phyloP scores from a whole-genome alignment of 1,139 yeast genomes.

The Scheffersomyces titani region DNA sequence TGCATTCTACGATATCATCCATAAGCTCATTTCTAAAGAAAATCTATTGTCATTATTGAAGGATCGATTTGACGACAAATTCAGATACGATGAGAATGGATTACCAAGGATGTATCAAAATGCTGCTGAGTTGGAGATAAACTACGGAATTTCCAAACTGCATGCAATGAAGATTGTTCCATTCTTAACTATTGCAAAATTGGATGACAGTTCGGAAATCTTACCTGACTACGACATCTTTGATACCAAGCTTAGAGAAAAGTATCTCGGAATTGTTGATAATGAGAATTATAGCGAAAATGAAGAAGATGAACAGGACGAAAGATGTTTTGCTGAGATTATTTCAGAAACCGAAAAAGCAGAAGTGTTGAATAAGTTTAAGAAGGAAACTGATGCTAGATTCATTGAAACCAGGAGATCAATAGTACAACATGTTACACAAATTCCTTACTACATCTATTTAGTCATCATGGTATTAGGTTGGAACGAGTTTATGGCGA shows the following conservation, averaged over 20 bases:
- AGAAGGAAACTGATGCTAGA: conserved; percentile 75
- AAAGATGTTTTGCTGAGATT: conserved; percentile 54
- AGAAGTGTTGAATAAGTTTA: conserved; percentile 60
- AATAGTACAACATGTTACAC: conserved; percentile 66
- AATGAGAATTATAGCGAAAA: conserved; percentile 44
- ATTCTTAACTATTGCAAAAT: conserved; percentile 55
- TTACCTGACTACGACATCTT: conserved; percentile 56
- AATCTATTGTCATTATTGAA: conserved; percentile 57
- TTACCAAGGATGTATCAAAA: conserved; percentile 82
- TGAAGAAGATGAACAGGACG: conserved; percentile 38
- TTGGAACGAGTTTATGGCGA: conserved; percentile 94
- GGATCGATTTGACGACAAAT: conserved; percentile 76
- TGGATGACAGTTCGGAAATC: conserved; percentile 54
- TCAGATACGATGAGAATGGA: conserved; percentile 81
- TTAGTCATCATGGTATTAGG: conserved; percentile 74
- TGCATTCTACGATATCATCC: conserved; percentile 57
- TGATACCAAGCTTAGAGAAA: conserved; percentile 22
- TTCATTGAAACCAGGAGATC: conserved; percentile 86
- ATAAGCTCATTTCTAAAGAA: conserved; percentile 61
- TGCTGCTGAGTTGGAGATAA: conserved; percentile 68
- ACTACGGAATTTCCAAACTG: conserved; percentile 60
- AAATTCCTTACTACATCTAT: conserved; percentile 84
- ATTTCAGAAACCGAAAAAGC: conserved; percentile 60
- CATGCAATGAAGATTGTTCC: conserved; percentile 61
- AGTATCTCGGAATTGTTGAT: conserved; percentile 24